Evolutionary conservation across 1,139 yeast species (phyloP), one percentile per base, ranked within the genome.

Genomic region (Geotrichum phurueaensis): DNA sequence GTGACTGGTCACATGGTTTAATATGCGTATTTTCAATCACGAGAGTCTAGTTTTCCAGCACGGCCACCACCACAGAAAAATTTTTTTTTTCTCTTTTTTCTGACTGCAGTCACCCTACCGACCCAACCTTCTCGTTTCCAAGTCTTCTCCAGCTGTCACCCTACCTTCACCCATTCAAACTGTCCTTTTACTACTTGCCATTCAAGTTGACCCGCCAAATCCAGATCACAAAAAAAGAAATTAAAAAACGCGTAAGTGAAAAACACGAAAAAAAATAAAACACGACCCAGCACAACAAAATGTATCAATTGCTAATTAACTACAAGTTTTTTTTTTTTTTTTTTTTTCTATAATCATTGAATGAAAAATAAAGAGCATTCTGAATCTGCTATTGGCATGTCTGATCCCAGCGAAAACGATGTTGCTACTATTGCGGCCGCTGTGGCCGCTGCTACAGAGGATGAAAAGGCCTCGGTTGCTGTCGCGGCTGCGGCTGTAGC

Each of bases 341-440:
- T 51, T 51, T 51, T 29, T 51, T 29, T 51, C 18, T 51, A 23
- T 33, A 22, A 31, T 33, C 33, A 20, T 20, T 51, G 33, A 22
- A 27, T 51, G 23, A 31, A 29, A 45, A 51, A 18, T 27, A 33
- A 27, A 33, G n/a, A 33, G n/a, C 43, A 51, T 15, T 29, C 22
- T 33, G 39, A 29, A 12, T n/a, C 54, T 22, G 23, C 48, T 23
- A 15, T n/a, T 18, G 39, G 25, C 53, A 51, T n/a, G 22, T 20
- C 49, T 1, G 50, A 31, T 22, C 29, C 25, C 13, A 51, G 47
- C 12, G 58, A 59, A 15, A 51, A 49, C 29, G 61, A 59, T 18
- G 59, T 56, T 7, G 59, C 61, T 6, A 59, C 61, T 22, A 51
- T 55, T 47, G 59, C 58, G 6, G 54, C 58, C 27, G 58, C 58